phyloP scores from a whole-genome alignment of 257 asterid genomes.

The Solanum ossicruentum region DNA sequence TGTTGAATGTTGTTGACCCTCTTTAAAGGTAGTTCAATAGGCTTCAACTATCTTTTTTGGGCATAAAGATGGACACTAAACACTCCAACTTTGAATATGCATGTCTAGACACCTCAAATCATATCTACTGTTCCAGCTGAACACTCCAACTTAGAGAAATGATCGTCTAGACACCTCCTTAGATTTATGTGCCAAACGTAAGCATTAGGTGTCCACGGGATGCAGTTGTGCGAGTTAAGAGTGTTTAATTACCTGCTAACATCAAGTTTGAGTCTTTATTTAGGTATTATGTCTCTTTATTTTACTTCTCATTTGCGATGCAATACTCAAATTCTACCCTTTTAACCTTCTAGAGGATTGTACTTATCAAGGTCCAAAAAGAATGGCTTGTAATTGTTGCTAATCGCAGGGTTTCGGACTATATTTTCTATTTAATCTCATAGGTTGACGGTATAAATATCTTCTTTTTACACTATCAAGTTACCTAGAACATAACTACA shows the following conservation, averaged over 20 bases:
- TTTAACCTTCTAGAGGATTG: neutral
- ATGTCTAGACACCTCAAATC: neutral
- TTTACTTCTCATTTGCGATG: neutral
- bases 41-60: neutral
- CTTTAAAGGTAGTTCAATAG: neutral
- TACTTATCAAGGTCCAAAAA: neutral
- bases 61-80: neutral
- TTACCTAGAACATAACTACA: neutral
- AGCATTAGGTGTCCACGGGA: neutral
- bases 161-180: neutral
- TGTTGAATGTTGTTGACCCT: neutral
- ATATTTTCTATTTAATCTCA: neutral
- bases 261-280: neutral
- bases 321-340: neutral
- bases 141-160: neutral
- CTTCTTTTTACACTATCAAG: neutral
- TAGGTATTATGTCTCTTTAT: neutral
- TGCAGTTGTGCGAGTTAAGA: neutral
- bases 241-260: neutral
- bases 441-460: neutral
- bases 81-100: neutral
- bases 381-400: neutral
- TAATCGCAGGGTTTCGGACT: neutral
- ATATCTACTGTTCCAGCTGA: neutral
- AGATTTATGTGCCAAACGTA: neutral